Percentiles rank a stretch among this genome's conserved stretches.
phyloP scores from a whole-genome alignment of 2,329 filamentous ascomycete genomes.

The Cordyceps tenuipes region DNA sequence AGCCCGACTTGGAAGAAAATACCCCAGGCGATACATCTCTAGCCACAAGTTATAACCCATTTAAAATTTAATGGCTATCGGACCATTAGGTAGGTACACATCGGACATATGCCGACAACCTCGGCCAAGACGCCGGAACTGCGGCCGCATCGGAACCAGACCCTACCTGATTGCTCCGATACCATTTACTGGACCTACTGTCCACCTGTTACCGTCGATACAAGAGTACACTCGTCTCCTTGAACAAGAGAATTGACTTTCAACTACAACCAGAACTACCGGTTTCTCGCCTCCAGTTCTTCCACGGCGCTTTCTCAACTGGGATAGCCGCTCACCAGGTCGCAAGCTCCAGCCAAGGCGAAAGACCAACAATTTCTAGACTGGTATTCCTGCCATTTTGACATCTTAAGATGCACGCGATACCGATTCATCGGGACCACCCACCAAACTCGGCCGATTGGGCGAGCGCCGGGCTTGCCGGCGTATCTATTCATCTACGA shows the following conservation, averaged over 20 bases:
- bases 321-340: too few relatives aligned
- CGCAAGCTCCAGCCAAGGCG: not conserved
- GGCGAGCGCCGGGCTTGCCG: conserved; percentile 18
- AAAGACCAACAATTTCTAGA: not conserved
- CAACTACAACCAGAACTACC: too few relatives aligned
- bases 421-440: not conserved
- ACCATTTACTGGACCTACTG: not conserved
- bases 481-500: conserved; percentile 30
- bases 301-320: too few relatives aligned
- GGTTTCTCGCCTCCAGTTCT: too few relatives aligned
- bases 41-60: not conserved
- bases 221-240: too few relatives aligned
- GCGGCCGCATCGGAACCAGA: not conserved
- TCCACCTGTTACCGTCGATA: too few relatives aligned
- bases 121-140: not conserved
- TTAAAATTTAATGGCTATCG: not conserved
- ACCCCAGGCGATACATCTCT: too few relatives aligned
- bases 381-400: not conserved
- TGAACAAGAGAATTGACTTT: too few relatives aligned
- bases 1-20: too few relatives aligned
- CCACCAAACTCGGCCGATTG: not conserved
- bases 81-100: not conserved
- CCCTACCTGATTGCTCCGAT: not conserved
- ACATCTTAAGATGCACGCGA: not conserved
- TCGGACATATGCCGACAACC: not conserved